Conservation (phyloP, 1,284 basidiomycete species). For the Apiotrichum gamsii region DNA sequence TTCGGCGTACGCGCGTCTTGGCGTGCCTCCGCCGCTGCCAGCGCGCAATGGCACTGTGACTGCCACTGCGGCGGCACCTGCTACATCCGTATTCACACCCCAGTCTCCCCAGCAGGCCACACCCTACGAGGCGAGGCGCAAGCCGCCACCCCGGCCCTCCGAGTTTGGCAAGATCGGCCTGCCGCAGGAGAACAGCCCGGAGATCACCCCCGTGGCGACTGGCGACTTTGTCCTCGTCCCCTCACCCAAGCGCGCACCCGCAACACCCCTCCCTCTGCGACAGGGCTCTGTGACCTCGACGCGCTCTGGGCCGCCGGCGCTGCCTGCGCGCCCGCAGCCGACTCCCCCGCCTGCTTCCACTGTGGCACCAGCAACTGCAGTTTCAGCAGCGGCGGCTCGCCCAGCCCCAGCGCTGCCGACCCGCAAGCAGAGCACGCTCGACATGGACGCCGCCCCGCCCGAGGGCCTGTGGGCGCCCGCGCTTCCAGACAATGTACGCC, state of each 20-base stretch:
- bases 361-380: background rate
- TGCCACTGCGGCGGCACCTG: conserved; percentile 3
- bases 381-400: background rate
- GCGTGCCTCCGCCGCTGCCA: conserved; percentile 15
- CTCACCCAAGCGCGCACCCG: conserved; percentile 7
- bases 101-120: background rate
- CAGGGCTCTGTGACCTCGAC: background rate
- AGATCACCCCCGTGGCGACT: conserved; percentile 32
- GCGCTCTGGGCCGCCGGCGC: too few species aligned
- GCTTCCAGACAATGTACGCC: conserved; percentile 7
- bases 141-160: conserved; percentile 6
- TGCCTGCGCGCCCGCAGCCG: background rate
- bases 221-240: conserved; percentile 39
- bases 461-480: conserved; percentile 4
- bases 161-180: conserved; percentile 15
- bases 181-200: background rate
- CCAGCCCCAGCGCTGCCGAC: background rate
- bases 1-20: conserved; percentile 11
- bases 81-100: too few species aligned
- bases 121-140: conserved; percentile 10
- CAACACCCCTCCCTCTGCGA: conserved; percentile 5
- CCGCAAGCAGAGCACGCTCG: conserved; percentile 7
- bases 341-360: background rate
- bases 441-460: conserved; percentile 11
- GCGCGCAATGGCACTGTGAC: conserved; percentile 8